phyloP scores from a whole-genome alignment of 345 rosid genomes.

The Gossypium anomalum region DNA sequence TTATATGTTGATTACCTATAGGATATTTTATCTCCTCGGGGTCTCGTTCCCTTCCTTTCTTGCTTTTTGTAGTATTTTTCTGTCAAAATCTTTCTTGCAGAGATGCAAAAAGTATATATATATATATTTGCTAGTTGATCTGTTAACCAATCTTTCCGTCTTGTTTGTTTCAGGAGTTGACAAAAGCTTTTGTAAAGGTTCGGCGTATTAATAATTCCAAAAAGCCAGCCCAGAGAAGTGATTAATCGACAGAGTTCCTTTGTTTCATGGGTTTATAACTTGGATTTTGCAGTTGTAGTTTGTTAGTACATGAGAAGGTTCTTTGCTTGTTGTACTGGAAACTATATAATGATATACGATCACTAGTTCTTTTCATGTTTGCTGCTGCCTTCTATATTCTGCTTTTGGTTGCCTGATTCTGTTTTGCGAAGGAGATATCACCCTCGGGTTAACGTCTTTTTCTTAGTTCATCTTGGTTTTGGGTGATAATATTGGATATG shows the following conservation, averaged over 20 bases:
- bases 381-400: neutral
- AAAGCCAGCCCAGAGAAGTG: conserved; percentile 20
- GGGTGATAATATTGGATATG: too few relatives aligned
- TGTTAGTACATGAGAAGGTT: neutral
- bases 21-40: neutral
- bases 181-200: conserved; percentile 45
- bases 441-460: too few relatives aligned
- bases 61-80: neutral
- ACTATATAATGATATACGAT: neutral
- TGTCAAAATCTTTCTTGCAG: neutral
- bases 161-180: conserved; percentile 38
- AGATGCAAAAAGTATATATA: neutral
- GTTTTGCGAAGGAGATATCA: neutral
- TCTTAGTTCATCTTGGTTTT: too few relatives aligned
- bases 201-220: conserved; percentile 62
- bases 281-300: neutral
- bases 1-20: neutral
- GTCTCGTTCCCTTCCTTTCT: neutral
- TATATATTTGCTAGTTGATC: neutral
- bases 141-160: neutral
- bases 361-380: neutral
- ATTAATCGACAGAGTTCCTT: neutral
- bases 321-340: neutral
- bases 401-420: neutral
- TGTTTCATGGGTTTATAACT: neutral